Percentiles rank a stretch among this genome's conserved stretches.
Conservation (phyloP, 306 rosid species). For the Medicago ruthenica region DNA sequence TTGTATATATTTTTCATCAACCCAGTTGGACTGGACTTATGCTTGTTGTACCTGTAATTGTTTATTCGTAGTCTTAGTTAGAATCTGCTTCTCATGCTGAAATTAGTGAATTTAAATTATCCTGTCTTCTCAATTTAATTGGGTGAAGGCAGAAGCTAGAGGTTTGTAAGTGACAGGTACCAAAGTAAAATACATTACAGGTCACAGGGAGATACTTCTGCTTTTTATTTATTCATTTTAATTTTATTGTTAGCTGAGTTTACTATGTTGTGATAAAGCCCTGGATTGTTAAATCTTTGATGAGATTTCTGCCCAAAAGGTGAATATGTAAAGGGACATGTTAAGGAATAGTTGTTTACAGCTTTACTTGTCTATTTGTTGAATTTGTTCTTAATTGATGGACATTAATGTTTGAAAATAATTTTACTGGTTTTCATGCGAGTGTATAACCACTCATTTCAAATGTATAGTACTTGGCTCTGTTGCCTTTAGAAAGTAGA, state of each 20-base stretch:
- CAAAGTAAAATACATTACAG: background rate
- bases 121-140: background rate
- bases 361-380: slow-evolving; percentile 16
- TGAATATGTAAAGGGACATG: background rate
- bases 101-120: background rate
- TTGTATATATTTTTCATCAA: slow-evolving; percentile 21
- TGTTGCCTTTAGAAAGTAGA: background rate
- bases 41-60: slow-evolving; percentile 17
- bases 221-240: background rate
- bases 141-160: background rate
- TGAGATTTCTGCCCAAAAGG: background rate
- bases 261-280: background rate
- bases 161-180: background rate
- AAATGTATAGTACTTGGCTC: background rate
- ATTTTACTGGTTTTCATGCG: background rate
- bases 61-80: background rate
- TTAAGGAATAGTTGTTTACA: slow-evolving; percentile 22
- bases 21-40: slow-evolving; percentile 8
- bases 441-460: background rate
- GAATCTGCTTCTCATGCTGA: slow-evolving; percentile 20
- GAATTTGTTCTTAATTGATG: slow-evolving; percentile 18
- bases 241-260: background rate
- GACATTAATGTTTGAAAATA: background rate
- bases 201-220: background rate
- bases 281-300: background rate